Conservation (phyloP, 202 grass and related monocot genomes). For the Dendrocalamus latiflorus region DNA sequence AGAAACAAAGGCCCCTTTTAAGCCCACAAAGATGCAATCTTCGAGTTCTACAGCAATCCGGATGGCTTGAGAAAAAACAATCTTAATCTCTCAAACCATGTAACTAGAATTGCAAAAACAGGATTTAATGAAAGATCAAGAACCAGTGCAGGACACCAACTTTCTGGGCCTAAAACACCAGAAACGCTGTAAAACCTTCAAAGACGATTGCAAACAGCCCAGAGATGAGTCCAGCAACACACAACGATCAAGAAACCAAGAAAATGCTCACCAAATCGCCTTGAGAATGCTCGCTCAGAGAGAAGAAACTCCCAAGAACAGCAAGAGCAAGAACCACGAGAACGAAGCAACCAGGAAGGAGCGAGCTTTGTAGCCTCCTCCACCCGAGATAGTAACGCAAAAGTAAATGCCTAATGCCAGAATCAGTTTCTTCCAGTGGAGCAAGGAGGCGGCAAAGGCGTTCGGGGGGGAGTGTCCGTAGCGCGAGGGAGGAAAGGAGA, state of each 20-base stretch:
- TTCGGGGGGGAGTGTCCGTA: background rate
- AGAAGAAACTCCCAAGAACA: background rate
- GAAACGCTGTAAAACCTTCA: background rate
- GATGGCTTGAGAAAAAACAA: background rate
- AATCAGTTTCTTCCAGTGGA: background rate
- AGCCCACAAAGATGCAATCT: slow-evolving; percentile 11
- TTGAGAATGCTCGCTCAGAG: background rate
- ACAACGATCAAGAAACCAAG: background rate
- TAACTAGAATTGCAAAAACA: background rate
- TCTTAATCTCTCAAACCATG: background rate
- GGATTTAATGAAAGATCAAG: background rate
- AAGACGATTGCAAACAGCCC: background rate
- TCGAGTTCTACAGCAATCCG: background rate
- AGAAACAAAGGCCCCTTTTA: slow-evolving; percentile 18
- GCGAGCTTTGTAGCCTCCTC: background rate
- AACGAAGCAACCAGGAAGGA: background rate
- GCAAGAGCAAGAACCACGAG: background rate
- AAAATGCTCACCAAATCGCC: background rate
- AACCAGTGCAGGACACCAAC: background rate
- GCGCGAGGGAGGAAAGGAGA: background rate
- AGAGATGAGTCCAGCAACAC: no score
- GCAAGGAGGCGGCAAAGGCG: background rate
- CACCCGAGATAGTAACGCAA: background rate
- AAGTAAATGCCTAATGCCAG: background rate
- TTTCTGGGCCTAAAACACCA: background rate